Evolutionary conservation across 805 yeast genomes (phyloP), one percentile per base, ranked within the genome.

Genomic region (Ogataea parapolymorpha): DNA sequence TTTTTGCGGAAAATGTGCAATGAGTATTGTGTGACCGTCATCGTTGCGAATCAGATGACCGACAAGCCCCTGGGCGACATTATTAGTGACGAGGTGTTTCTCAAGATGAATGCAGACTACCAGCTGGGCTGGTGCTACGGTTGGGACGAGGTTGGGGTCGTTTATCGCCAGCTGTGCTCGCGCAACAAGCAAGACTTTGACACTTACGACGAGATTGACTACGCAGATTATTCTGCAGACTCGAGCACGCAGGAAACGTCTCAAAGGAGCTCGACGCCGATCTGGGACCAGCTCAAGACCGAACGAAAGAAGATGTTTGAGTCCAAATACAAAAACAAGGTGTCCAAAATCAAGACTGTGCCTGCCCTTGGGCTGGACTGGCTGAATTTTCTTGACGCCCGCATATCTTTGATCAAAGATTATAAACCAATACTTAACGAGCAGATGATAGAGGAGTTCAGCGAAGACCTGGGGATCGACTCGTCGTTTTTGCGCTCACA

Each of bases 41-140:
- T 87, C 0, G 73, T 84, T 2, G 75, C 89, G 0, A 89, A 90
- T 53, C 96, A 90, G 60, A 87, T 89, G 1, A 75, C 89, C 29
- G 91, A 84, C 53, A 72, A 74, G 42, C 72, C 77, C 0, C 44
- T 60, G 1, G 52, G 54, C 49, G 49, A 70, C 57, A 52, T 55
- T 5, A 43, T 59, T n/a, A 45, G 44, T 31, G 61, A 58, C 20
- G 63, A 52, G 11, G 54, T 59, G 6, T 50, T 58, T 31, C 63
- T 68, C 40, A 64, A 70, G 3, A 58, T 75, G 41, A 66, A 65
- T 28, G 63, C 73, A 36, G 84, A 82, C 41, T 77, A 79, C 54
- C 95, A 88, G 55, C 53, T 80, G 14, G 85, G 90, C 6, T 79
- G 83, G 74, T 65, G 78, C 32, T 72, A 79, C 15, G 96, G 95